Base-by-base conservation (phyloP, 1,284 basidiomycete genomes). In the Agroathelia rolfsii region DNA sequence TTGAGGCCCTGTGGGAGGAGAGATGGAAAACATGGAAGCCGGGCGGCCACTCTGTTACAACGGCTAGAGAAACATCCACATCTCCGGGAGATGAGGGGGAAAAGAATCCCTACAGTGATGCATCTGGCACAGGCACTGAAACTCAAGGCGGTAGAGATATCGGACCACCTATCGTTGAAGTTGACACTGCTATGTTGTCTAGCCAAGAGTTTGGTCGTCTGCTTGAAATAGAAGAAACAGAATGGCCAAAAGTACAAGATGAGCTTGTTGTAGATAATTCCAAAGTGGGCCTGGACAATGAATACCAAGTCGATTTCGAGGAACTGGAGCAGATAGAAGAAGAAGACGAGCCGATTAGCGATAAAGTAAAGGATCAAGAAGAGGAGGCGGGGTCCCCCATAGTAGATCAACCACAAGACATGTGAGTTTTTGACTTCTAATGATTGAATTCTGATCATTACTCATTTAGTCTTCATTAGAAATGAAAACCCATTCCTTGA, bases 1-100 rank as follows among this genome's bases (percentile, higher is more conserved):
- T 88, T 5, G 76, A 85, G 53, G 77, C 70, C 0, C 59, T 85
- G 3, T 86, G 83, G 82, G 72, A 76, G 32, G 53, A 65, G 24
- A 47, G 62, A 28, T 67, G 64, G 53, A 72, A 59, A 48, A 61
- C 56, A 5, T 80, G 77, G 76, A 70, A 55, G 41, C 72, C 76
- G 15, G 36, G 32, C 20, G 13, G 21, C 33, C 0, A 32, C 38
- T 22, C 32, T 33, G 27, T 13, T 9, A 24, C 12, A 17, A 13
- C 16, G 5, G 18, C 6, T 7, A 16, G 15, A 36, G 15, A n/a
- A 30, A 39, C 8, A 18, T 23, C n/a, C n/a, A n/a, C n/a, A n/a
- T 30, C 9, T 5, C 25, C 6, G 4, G 25, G 13, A 10, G 48
- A 38, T 23, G 23, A 17, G 1, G 35, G 40, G 3, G 26, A 1